Percentiles rank a stretch among this genome's conserved stretches.
Evolutionary conservation across 345 rosid species (phyloP).

Genomic region (Balakata baccata): DNA sequence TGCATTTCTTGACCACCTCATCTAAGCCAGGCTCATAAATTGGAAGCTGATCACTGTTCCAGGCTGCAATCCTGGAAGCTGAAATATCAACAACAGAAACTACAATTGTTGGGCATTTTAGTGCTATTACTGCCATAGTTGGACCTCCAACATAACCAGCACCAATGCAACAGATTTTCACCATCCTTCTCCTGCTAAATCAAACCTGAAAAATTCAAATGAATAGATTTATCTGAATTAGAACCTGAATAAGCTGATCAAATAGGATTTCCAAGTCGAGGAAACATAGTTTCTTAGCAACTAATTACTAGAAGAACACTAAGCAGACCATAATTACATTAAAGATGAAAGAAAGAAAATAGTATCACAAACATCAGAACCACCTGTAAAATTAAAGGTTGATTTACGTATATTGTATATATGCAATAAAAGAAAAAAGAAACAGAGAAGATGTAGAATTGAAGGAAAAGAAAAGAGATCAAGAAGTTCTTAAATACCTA

Average conservation of each 20-base stretch:
- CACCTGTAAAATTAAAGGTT: not conserved
- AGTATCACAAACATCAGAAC: not conserved
- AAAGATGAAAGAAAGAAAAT: not conserved
- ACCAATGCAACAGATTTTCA: constrained; percentile 20
- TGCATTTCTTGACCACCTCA: constrained; percentile 62
- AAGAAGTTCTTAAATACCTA: constrained; percentile 17
- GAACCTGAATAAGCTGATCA: constrained; percentile 8
- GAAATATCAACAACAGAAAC: constrained; percentile 73
- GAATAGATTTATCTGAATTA: no score
- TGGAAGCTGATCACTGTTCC: constrained; percentile 68
- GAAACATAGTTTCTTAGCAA: no score
- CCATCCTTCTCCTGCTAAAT: constrained; percentile 4
- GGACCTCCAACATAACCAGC: constrained; percentile 23
- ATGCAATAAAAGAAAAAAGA: not conserved
- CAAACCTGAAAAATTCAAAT: not conserved
- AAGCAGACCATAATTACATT: no score
- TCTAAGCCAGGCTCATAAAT: constrained; percentile 73
- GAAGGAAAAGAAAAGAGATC: not conserved
- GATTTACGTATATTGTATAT: no score
- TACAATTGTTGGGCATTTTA: constrained; percentile 60
- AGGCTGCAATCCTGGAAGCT: constrained; percentile 53
- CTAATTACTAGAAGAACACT: no score
- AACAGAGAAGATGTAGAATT: not conserved
- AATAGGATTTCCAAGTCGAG: no score
- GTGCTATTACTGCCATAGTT: constrained; percentile 62